A percentile compares a stretch with the other conserved stretches of the same genome.
Evolutionary conservation across 495 filamentous ascomycete genomes (phyloP).

Genomic region (Penicillium macrosclerotiorum): DNA sequence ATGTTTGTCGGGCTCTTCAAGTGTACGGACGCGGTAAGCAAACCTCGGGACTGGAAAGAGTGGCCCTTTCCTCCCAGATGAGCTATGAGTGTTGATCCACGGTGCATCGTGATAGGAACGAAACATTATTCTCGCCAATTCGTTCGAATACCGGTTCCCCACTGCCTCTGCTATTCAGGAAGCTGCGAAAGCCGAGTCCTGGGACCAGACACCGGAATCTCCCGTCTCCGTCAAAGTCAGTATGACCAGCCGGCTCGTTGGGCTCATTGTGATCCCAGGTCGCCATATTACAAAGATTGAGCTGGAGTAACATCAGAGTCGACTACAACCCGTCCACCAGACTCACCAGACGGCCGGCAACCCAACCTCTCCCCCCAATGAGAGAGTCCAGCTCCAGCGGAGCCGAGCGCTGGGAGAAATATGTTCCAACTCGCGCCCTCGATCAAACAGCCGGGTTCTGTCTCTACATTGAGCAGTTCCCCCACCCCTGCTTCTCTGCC

Average conservation of each 20-base stretch:
- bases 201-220: conserved; percentile 24
- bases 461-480: too few relatives aligned
- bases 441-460: conserved; percentile 1
- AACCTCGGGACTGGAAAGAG: too few relatives aligned
- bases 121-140: conserved; percentile 82
- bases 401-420: background rate
- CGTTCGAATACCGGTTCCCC: conserved; percentile 83
- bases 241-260: conserved; percentile 82
- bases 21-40: conserved; percentile 83
- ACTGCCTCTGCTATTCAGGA: conserved; percentile 48
- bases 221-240: conserved; percentile 52
- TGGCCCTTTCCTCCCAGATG: too few relatives aligned
- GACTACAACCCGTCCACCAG: conserved; percentile 13
- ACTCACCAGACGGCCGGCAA: conserved; percentile 24
- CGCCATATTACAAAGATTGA: conserved; percentile 84
- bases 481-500: conserved; percentile 9
- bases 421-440: background rate
- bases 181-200: conserved; percentile 30
- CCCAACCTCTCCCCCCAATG: conserved; percentile 17
- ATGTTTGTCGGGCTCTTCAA: conserved; percentile 91
- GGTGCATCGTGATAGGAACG: too few relatives aligned
- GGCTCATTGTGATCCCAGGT: conserved; percentile 87
- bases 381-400: background rate
- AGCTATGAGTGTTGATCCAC: too few relatives aligned
- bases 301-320: conserved; percentile 66